A percentile compares a stretch with the other conserved stretches of the same genome.
Conservation (phyloP, 805 yeast genomes). For the Candida namnaoensis region DNA sequence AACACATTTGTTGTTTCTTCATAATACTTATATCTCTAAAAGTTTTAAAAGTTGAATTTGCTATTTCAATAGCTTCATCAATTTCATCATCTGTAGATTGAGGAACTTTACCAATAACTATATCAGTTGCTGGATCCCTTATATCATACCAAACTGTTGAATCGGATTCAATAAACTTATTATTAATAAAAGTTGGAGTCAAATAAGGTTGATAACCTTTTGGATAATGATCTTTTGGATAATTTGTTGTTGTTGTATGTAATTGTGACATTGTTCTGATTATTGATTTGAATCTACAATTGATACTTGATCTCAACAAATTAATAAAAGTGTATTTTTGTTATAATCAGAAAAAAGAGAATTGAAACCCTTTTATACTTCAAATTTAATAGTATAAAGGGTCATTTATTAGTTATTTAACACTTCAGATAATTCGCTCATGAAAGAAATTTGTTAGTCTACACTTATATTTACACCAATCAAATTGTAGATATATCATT, state of each 20-base stretch:
- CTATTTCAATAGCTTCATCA: slow-evolving; percentile 53
- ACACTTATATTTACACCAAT: too few species aligned
- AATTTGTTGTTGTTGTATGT: slow-evolving; percentile 24
- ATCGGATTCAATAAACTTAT: slow-evolving; percentile 34
- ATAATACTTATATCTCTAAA: slow-evolving; percentile 29
- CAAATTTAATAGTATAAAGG: too few species aligned
- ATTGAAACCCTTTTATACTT: too few species aligned
- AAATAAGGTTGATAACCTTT: slow-evolving; percentile 31
- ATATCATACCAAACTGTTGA: slow-evolving; percentile 54
- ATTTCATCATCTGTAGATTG: slow-evolving; percentile 59
- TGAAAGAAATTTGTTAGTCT: too few species aligned
- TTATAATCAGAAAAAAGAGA: too few species aligned
- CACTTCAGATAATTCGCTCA: too few species aligned
- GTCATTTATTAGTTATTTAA: too few species aligned
- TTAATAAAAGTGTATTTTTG: too few species aligned
- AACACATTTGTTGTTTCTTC: slow-evolving; percentile 53
- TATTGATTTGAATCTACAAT: too few species aligned
- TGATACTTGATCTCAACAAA: too few species aligned
- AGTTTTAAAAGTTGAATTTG: slow-evolving; percentile 47
- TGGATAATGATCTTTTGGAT: slow-evolving; percentile 32
- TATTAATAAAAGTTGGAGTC: slow-evolving; percentile 41
- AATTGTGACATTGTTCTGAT: slow-evolving; percentile 9
- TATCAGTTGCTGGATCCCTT: slow-evolving; percentile 67
- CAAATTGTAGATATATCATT: too few species aligned
- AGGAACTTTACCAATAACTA: slow-evolving; percentile 58